Evolutionary conservation across 306 rosid genomes (phyloP).

Genomic region (Dicorynia guianensis): DNA sequence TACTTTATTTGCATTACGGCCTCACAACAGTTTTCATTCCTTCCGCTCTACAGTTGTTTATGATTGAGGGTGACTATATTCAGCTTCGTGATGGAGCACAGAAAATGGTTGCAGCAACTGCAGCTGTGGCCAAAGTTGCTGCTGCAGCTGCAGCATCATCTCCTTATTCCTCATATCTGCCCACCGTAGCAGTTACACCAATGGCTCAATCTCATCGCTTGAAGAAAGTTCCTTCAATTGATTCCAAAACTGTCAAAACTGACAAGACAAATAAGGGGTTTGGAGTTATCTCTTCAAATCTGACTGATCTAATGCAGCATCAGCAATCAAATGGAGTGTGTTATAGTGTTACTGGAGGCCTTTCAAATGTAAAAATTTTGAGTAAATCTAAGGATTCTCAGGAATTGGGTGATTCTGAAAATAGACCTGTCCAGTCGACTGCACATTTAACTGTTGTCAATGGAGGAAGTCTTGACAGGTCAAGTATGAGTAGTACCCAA

Average conservation of each 20-base stretch:
- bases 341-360: constrained; percentile 63
- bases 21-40: constrained; percentile 20
- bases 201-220: constrained; percentile 86
- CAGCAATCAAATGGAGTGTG: constrained; percentile 74
- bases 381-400: constrained; percentile 73
- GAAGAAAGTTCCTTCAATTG: constrained; percentile 61
- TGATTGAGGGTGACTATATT: constrained; percentile 87
- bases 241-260: constrained; percentile 57
- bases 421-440: constrained; percentile 62
- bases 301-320: constrained; percentile 56
- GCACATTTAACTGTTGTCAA: constrained; percentile 61
- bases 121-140: constrained; percentile 95
- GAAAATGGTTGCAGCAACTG: constrained; percentile 86
- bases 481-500: constrained; percentile 52
- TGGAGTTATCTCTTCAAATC: constrained; percentile 44
- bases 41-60: constrained; percentile 67
- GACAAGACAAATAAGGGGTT: constrained; percentile 46
- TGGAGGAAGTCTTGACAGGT: constrained; percentile 59
- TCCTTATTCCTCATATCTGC: constrained; percentile 77
- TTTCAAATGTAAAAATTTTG: constrained; percentile 68
- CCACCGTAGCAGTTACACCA: constrained; percentile 95
- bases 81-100: constrained; percentile 96
- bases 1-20: constrained; percentile 27
- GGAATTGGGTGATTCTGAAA: constrained; percentile 62
- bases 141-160: constrained; percentile 91